Evolutionary conservation across 805 yeast species (phyloP), one percentile per base, ranked within the genome.

Genomic region (Cyberlindnera petersonii): DNA sequence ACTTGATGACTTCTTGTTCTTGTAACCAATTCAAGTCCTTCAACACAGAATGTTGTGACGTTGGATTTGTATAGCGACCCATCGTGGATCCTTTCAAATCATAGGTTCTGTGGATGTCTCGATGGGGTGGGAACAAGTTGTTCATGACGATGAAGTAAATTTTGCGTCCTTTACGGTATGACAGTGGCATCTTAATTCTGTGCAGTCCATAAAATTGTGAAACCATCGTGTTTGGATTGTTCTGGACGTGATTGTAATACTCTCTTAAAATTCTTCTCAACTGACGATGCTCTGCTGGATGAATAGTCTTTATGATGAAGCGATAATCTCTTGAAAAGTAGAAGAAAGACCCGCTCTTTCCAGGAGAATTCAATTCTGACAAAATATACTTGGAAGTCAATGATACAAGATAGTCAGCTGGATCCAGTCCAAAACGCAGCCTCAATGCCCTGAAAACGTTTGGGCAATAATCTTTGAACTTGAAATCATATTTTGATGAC

Each of bases 191-290:
- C 60, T 91, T 88, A 35, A 93, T 81, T 43, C 99, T 69, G 59
- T 93, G 98, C 37, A 93, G 69, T 0, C 99, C 99, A 64, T 93
- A 93, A 61, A 91, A 88, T 63, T 93, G 98, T n/a, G 95, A 83
- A 6, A 93, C 67, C 46, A 93, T 69, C 0, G 98, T 93, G 56
- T 86, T 79, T 19, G 97, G 97, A 56, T 91, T 83, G 13, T 70
- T 67, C 55, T 78, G 79, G 28, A 91, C 89, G 61, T 93, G 96
- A 13, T 69, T 59, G 59, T 88, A 79, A 60, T 93, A 93, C 32
- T 82, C 81, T 52, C 79, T 75, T 33, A 93, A 69, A 26, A 85
- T 77, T 46, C 69, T 71, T 50, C 95, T 69, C 44, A 93, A 65
- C 58, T 86, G 93, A 45, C 78, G 77, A 65, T 93, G 98, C 56